Percentiles rank a stretch among this genome's conserved stretches.
phyloP scores from a whole-genome alignment of 2,329 filamentous ascomycete genomes.

The Fusarium sp. region DNA sequence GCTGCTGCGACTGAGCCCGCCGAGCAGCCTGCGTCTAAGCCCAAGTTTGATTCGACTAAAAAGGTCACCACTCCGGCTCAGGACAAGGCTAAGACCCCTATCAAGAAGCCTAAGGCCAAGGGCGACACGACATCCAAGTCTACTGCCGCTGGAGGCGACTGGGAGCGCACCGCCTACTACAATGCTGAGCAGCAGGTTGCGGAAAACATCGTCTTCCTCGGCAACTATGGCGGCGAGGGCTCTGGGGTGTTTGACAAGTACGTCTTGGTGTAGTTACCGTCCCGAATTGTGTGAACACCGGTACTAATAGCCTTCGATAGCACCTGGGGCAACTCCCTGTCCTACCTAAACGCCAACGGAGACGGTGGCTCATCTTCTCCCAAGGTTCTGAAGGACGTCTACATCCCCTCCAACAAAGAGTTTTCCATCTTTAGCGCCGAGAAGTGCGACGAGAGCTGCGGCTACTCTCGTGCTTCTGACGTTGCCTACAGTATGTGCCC shows the following conservation, averaged over 20 bases:
- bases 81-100: constrained; percentile 19
- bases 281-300: neutral
- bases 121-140: constrained; percentile 22
- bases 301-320: constrained; percentile 47
- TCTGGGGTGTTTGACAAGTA: constrained; percentile 63
- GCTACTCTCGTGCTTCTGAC: constrained; percentile 60
- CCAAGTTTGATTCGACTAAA: constrained; percentile 1
- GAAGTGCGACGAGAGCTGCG: constrained; percentile 61
- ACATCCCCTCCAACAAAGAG: constrained; percentile 62
- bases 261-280: constrained; percentile 40
- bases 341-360: constrained; percentile 62
- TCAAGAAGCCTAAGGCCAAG: constrained; percentile 32
- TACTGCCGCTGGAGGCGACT: constrained; percentile 50
- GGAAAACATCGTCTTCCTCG: constrained; percentile 65
- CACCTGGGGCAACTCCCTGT: constrained; percentile 62
- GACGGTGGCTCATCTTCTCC: constrained; percentile 56
- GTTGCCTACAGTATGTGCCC: constrained; percentile 62
- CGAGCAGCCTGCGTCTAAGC: constrained; percentile 4
- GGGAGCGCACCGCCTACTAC: constrained; percentile 63
- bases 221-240: constrained; percentile 62
- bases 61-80: constrained; percentile 16
- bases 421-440: constrained; percentile 63
- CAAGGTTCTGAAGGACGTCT: constrained; percentile 57
- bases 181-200: constrained; percentile 56
- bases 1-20: constrained; percentile 19